A percentile compares a stretch with the other conserved stretches of the same genome.
Evolutionary conservation across 2,329 filamentous ascomycete species (phyloP).

Genomic region (Aspergillus pseudotamarii): DNA sequence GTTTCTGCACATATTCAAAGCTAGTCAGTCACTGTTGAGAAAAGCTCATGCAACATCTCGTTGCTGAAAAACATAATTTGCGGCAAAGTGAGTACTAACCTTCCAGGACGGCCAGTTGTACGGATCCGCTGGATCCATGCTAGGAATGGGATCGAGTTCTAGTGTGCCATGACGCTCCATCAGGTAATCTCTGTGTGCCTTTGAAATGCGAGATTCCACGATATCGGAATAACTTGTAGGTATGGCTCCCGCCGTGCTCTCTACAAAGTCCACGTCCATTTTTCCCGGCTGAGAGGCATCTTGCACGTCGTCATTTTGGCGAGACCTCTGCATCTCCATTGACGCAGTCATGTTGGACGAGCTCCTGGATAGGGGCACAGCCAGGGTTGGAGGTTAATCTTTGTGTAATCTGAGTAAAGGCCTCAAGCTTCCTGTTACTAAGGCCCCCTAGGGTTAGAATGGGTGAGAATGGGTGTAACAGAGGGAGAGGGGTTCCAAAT

Average conservation of each 20-base stretch:
- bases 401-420: not conserved
- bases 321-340: slow-evolving; percentile 31
- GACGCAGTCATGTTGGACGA: slow-evolving; percentile 25
- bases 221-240: slow-evolving; percentile 30
- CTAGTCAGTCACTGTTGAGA: slow-evolving; percentile 3
- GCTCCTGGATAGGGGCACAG: not conserved
- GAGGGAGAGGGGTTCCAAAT: not conserved
- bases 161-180: slow-evolving; percentile 58
- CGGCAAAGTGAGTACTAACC: slow-evolving; percentile 28
- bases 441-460: not conserved
- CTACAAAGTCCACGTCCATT: slow-evolving; percentile 31
- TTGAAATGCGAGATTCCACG: slow-evolving; percentile 30
- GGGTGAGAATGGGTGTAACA: not conserved
- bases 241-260: slow-evolving; percentile 31
- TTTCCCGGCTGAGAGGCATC: slow-evolving; percentile 21
- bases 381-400: not conserved
- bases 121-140: slow-evolving; percentile 55
- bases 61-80: not conserved
- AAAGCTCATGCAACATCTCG: not conserved
- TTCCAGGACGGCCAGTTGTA: slow-evolving; percentile 62
- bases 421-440: not conserved
- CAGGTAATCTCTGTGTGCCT: slow-evolving; percentile 50
- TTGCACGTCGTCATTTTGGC: slow-evolving; percentile 15
- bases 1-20: slow-evolving; percentile 46
- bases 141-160: slow-evolving; percentile 58